Base-by-base conservation (phyloP, 2,329 filamentous ascomycete genomes). In the Paracamarosporium sp. region DNA sequence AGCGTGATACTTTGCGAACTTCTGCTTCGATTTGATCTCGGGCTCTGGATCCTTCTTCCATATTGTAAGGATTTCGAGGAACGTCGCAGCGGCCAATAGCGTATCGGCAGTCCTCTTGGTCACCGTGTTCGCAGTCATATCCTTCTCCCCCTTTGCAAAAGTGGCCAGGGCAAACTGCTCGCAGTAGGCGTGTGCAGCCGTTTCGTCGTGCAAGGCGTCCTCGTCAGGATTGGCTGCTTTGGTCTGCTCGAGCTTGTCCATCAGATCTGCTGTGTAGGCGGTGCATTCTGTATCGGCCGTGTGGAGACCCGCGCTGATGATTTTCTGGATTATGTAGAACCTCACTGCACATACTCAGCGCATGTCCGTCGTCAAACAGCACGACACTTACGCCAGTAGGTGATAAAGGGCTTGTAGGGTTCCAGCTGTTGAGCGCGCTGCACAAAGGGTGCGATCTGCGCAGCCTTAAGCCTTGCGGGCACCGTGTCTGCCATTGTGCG, bases 1-100 rank as follows among this genome's bases (percentile, higher is more conserved):
- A 2, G 94, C 93, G 75, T 98, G 96, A 85, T 92, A 99, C 77
- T 98, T 99, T 40, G 94, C 93, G 74, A 92, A 99, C 76, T 96
- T 97, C 78, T 94, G 92, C 82, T 97, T 98, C 53, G 92, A 86
- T 36, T 88, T 83, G 20, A 89, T 87, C 70, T 98, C 93, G 1
- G 85, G 79, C 31, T 96, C 91, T 11, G 89, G 80, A 0, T 86
- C 78, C 5, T 88, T 89, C 59, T 72, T 74, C 93, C 94, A 99
- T 69, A 97, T 90, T 62, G 89, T 89, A 55, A 92, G 85, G 5
- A 98, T 83, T 65, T 97, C 92, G 70, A 98, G 88, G 76, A 99
- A 98, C 0, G 93, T 96, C 0, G 92, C 89, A 0, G 95, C 92
- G 1, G 96, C 95, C 72, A 93, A 90, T 66, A 98, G 96, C 0